These are phyloP conservation scores for Wickerhamiella australiensis DNA, from an alignment of 805 yeast genomes.

Conservation along the genomic window DNA sequence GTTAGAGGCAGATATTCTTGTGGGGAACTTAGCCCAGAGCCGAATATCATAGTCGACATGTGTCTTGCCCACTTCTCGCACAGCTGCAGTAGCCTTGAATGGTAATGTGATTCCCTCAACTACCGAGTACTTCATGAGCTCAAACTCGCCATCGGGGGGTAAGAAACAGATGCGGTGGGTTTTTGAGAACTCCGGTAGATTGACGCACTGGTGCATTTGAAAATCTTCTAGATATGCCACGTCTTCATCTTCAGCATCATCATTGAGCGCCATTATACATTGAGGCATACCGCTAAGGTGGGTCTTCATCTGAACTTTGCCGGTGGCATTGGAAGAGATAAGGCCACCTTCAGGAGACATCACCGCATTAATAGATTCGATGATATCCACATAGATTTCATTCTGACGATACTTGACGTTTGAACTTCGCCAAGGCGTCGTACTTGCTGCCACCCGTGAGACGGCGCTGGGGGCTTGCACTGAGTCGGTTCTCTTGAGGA, in stretches of 20 bases:
- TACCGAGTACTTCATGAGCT: conserved; percentile 62
- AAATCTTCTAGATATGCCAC: conserved; percentile 52
- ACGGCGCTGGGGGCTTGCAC: conserved; percentile 16
- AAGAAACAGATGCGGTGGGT: conserved; percentile 55
- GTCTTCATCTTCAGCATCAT: conserved; percentile 24
- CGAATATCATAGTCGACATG: conserved; percentile 46
- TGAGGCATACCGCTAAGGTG: conserved; percentile 72
- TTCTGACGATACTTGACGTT: conserved; percentile 71
- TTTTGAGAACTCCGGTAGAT: conserved; percentile 52
- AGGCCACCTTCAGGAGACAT: conserved; percentile 48
- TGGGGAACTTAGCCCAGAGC: conserved; percentile 44
- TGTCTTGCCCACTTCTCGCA: conserved; percentile 35
- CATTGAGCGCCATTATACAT: conserved; percentile 70
- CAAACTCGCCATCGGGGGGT: conserved; percentile 84
- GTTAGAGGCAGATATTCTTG: conserved; percentile 48
- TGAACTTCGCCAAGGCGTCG: conserved; percentile 55
- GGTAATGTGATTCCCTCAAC: conserved; percentile 55
- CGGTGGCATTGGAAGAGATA: conserved; percentile 62
- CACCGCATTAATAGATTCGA: conserved; percentile 61
- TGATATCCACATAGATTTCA: conserved; percentile 64
- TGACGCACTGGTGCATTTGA: conserved; percentile 80
- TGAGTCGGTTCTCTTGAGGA: conserved; percentile 1
- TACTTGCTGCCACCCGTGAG: conserved; percentile 29
- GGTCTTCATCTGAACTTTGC: conserved; percentile 56
- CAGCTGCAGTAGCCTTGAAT: conserved; percentile 48